A percentile compares a stretch with the other conserved stretches of the same genome.
These are phyloP conservation scores for Jackrogersella minutella DNA, from an alignment of 495 filamentous ascomycete genomes.

Conservation along the genomic window DNA sequence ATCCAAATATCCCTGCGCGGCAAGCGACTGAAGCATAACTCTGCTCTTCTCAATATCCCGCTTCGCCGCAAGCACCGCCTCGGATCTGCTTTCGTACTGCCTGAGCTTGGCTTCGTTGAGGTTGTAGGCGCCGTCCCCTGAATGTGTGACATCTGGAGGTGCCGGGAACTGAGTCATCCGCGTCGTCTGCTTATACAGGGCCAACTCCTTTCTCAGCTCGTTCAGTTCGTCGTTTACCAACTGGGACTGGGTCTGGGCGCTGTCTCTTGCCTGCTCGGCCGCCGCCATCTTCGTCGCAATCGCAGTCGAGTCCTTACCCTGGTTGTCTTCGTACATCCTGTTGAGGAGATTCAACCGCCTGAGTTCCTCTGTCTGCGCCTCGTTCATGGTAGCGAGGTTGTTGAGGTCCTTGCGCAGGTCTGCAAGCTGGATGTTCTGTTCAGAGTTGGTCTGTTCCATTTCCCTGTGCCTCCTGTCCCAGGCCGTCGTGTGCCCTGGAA, in stretches of 20 bases:
- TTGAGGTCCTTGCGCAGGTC: slow-evolving; percentile 6
- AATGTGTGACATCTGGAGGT: background rate
- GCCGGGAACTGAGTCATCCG: background rate
- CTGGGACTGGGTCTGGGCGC: slow-evolving; percentile 4
- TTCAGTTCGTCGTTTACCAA: background rate
- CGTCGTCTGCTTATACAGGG: background rate
- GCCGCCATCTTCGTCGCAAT: slow-evolving; percentile 2
- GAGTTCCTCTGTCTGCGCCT: background rate
- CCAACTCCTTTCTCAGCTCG: slow-evolving; percentile 7
- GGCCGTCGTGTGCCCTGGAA: slow-evolving; percentile 45
- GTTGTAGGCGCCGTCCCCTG: background rate
- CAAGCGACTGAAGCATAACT: slow-evolving; percentile 50
- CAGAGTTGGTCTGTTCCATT: slow-evolving; percentile 17
- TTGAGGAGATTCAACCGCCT: slow-evolving; percentile 36
- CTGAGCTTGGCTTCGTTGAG: background rate
- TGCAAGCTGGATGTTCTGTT: background rate
- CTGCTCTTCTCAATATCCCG: slow-evolving; percentile 33
- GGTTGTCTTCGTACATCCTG: slow-evolving; percentile 36
- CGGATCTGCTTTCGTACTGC: slow-evolving; percentile 6
- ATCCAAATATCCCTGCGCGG: slow-evolving; percentile 42
- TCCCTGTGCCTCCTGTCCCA: slow-evolving; percentile 46
- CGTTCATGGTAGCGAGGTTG: slow-evolving; percentile 18
- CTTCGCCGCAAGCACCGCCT: slow-evolving; percentile 11
- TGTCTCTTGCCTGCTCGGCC: slow-evolving; percentile 22
- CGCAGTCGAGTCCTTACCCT: slow-evolving; percentile 1